phyloP scores from a whole-genome alignment of 208 protist species.

The Leishmania arabica region DNA sequence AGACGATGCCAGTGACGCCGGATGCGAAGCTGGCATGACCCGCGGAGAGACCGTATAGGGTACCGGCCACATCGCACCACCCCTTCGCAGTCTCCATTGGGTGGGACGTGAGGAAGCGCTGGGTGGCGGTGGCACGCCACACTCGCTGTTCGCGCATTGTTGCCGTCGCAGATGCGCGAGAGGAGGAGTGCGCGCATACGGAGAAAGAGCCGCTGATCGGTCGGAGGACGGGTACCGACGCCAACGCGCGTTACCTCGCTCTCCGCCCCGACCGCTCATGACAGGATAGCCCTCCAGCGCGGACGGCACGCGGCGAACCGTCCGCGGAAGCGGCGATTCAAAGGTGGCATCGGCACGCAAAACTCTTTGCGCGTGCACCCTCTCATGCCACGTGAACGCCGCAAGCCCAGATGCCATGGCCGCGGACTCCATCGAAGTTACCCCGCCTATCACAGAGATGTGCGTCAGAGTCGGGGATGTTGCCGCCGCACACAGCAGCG shows the following conservation, averaged over 20 bases:
- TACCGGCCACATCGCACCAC: not conserved
- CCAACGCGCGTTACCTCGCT: not conserved
- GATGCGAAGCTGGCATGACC: not conserved
- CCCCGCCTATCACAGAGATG: slow-evolving; percentile 49
- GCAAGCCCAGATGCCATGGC: slow-evolving; percentile 47
- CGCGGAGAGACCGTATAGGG: not conserved
- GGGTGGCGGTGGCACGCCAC: not conserved
- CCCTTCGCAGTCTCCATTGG: not conserved
- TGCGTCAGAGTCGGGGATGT: slow-evolving; percentile 39
- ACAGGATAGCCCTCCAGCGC: not conserved
- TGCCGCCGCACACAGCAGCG: slow-evolving; percentile 50
- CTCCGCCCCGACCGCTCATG: not conserved
- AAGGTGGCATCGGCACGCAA: not conserved
- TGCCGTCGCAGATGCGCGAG: not conserved
- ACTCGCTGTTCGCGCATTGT: not conserved
- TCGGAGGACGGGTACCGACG: not conserved
- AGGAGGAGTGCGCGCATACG: not conserved
- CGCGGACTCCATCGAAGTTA: slow-evolving; percentile 48
- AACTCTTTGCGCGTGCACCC: not conserved
- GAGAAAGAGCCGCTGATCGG: slow-evolving; percentile 1
- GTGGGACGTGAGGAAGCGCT: not conserved
- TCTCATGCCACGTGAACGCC: slow-evolving; percentile 26
- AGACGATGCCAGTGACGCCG: not conserved
- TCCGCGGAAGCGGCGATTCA: not conserved
- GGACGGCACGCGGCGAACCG: not conserved